phyloP scores from a whole-genome alignment of 208 protist species.

The Angomonas ambiguus region DNA sequence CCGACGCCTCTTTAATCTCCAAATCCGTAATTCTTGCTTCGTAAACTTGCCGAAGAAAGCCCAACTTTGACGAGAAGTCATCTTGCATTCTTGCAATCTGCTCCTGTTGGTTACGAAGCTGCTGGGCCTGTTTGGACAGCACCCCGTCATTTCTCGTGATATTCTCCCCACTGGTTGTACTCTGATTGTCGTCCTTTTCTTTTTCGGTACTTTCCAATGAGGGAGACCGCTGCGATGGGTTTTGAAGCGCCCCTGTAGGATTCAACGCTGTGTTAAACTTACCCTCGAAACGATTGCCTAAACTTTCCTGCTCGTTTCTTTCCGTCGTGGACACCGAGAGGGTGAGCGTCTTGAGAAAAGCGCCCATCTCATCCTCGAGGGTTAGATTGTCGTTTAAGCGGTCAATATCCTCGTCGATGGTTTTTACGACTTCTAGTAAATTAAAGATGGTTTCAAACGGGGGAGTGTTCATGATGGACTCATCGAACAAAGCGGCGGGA shows the following conservation, averaged over 20 bases:
- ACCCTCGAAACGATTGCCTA: slow-evolving; percentile 18
- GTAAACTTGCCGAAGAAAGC: slow-evolving; percentile 88
- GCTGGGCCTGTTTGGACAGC: slow-evolving; percentile 45
- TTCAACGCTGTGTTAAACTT: slow-evolving; percentile 45
- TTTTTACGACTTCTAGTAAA: slow-evolving; percentile 39
- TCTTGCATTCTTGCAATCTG: slow-evolving; percentile 70
- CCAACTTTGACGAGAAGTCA: slow-evolving; percentile 85
- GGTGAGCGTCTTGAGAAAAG: slow-evolving; percentile 83
- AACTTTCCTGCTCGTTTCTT: slow-evolving; percentile 20
- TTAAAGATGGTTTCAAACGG: slow-evolving; percentile 61
- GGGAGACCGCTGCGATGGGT: not conserved
- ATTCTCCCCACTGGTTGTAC: not conserved
- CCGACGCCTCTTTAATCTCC: slow-evolving; percentile 71
- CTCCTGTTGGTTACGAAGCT: slow-evolving; percentile 63
- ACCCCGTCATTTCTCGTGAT: slow-evolving; percentile 33
- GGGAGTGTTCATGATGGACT: slow-evolving; percentile 19
- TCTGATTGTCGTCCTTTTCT: slow-evolving; percentile 3
- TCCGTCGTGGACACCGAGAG: slow-evolving; percentile 74
- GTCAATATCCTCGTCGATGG: slow-evolving; percentile 48
- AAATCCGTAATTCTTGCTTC: slow-evolving; percentile 87
- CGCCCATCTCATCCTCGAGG: slow-evolving; percentile 81
- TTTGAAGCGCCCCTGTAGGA: slow-evolving; percentile 38
- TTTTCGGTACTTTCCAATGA: slow-evolving; percentile 3
- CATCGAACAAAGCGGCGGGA: slow-evolving; percentile 11
- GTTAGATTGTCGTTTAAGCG: slow-evolving; percentile 53